A percentile compares a stretch with the other conserved stretches of the same genome.
Conservation (phyloP, 768 basidiomycete species). For the Psilocybe sp. region DNA sequence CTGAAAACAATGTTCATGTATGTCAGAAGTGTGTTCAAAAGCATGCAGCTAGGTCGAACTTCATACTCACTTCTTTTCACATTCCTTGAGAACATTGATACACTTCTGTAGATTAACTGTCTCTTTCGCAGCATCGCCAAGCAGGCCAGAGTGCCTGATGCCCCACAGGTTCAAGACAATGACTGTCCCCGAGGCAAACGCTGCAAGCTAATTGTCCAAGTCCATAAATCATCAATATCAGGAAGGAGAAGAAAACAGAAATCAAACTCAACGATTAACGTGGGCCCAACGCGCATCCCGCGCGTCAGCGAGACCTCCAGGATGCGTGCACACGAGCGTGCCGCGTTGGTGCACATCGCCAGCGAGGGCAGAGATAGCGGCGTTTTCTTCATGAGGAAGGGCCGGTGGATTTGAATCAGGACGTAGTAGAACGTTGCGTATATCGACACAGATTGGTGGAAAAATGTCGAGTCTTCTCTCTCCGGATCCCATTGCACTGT, state of each 20-base stretch:
- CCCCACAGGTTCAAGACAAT: slow-evolving; percentile 53
- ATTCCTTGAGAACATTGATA: slow-evolving; percentile 39
- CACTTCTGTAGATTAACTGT: slow-evolving; percentile 52
- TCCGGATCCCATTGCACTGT: slow-evolving; percentile 38
- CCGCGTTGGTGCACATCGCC: slow-evolving; percentile 70
- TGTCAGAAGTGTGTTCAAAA: background rate
- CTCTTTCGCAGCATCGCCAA: slow-evolving; percentile 38
- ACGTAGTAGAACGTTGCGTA: slow-evolving; percentile 42
- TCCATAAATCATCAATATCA: background rate
- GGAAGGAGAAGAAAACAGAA: background rate
- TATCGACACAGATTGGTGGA: slow-evolving; percentile 54
- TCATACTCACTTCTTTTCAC: slow-evolving; percentile 30
- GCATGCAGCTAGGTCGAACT: background rate
- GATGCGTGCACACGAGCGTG: slow-evolving; percentile 68
- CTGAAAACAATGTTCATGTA: slow-evolving; percentile 6
- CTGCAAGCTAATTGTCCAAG: background rate
- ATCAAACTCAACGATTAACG: slow-evolving; percentile 25
- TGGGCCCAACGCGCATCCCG: slow-evolving; percentile 24
- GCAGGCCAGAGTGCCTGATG: slow-evolving; percentile 35
- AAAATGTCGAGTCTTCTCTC: slow-evolving; percentile 26
- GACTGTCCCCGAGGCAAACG: background rate
- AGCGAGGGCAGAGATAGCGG: slow-evolving; percentile 50
- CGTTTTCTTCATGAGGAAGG: slow-evolving; percentile 53
- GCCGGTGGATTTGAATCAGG: slow-evolving; percentile 68
- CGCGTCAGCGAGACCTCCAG: slow-evolving; percentile 50